Evolutionary conservation across 305 asterid species (phyloP).

Genomic region (Vinca major): DNA sequence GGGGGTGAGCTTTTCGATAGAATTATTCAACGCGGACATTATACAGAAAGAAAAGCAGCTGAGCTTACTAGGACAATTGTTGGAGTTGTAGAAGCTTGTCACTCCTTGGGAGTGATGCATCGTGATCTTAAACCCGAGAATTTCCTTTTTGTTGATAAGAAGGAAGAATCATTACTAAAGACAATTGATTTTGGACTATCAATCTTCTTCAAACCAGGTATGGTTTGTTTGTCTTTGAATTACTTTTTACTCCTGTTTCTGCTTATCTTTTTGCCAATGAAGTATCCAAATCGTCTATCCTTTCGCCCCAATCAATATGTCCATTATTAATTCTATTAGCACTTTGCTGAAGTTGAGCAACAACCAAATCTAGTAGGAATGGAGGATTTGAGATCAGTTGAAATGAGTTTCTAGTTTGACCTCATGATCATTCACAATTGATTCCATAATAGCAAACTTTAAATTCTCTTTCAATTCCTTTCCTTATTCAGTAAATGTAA

Average conservation of each 20-base stretch:
- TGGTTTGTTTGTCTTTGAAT: background rate
- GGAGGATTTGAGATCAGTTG: background rate
- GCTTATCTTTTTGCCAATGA: background rate
- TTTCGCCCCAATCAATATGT: background rate
- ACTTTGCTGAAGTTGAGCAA: background rate
- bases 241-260: background rate
- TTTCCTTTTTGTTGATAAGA: constrained; percentile 53
- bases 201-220: constrained; percentile 79
- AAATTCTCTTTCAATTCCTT: background rate
- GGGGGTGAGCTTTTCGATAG: constrained; percentile 84
- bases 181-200: constrained; percentile 80
- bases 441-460: background rate
- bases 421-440: background rate
- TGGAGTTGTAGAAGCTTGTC: constrained; percentile 69
- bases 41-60: constrained; percentile 76
- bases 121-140: constrained; percentile 81
- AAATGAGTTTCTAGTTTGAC: background rate
- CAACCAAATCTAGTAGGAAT: background rate
- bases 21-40: constrained; percentile 64
- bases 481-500: background rate
- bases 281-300: background rate
- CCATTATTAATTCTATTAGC: background rate
- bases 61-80: constrained; percentile 64
- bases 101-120: constrained; percentile 80
- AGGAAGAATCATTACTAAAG: constrained; percentile 70